Evolutionary conservation across 768 basidiomycete genomes (phyloP).

Genomic region (Termitomyces sp.): DNA sequence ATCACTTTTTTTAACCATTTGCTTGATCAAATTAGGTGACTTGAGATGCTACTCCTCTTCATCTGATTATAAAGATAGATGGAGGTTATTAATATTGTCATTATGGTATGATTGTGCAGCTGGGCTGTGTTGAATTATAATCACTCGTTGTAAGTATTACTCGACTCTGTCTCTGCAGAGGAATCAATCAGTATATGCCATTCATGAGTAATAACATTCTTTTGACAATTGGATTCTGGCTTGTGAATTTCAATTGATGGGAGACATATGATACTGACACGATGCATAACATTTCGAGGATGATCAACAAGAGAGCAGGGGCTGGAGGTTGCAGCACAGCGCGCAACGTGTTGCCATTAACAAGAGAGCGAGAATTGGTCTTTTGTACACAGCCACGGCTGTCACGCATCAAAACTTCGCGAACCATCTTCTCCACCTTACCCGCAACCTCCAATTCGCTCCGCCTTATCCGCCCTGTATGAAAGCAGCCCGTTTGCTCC

Average conservation of each 20-base stretch:
- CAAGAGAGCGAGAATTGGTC: not conserved
- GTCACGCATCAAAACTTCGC: conserved; percentile 20
- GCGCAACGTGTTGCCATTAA: not conserved
- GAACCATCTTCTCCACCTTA: conserved; percentile 3
- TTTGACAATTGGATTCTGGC: too few species aligned
- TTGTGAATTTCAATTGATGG: not conserved
- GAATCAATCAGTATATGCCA: not conserved
- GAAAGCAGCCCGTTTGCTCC: conserved; percentile 23
- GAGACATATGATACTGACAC: too few species aligned
- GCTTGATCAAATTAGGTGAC: too few species aligned
- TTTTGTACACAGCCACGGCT: conserved; percentile 18
- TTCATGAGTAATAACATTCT: too few species aligned
- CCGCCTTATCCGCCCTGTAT: conserved; percentile 14
- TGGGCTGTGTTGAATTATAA: too few species aligned
- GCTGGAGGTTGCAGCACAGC: not conserved
- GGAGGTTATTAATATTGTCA: not conserved
- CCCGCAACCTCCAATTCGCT: not conserved
- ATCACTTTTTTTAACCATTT: too few species aligned
- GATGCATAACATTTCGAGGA: not conserved
- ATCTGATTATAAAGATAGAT: not conserved
- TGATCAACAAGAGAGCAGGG: not conserved
- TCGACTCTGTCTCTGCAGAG: not conserved
- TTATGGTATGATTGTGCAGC: too few species aligned
- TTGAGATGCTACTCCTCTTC: not conserved
- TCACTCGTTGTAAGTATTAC: not conserved